Evolutionary conservation across 768 basidiomycete genomes (phyloP), one percentile per base, ranked within the genome.

Genomic region (Boletus vinaceobasis): DNA sequence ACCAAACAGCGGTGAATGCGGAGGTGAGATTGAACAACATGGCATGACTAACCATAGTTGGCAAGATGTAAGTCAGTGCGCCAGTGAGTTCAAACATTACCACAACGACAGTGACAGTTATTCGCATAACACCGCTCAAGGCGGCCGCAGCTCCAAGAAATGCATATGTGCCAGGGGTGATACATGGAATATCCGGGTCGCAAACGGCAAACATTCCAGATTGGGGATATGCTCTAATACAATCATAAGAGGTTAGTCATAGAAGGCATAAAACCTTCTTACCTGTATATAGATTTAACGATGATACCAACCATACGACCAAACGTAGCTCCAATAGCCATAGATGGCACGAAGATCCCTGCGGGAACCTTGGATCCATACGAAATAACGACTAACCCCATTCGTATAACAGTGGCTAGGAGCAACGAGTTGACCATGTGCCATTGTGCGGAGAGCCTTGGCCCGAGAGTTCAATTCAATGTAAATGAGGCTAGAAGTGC

Each of bases 61-160:
- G 97, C 27, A 99, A 74, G 61, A 98, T 95, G 67, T 99, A 98
- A 19, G 93, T 98, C 65, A 98, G 71, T 7, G 97, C 96, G 13
- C 97, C 97, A 4, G 97, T 99, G 19, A 99, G 79, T 65, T 98
- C 96, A 69, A 98, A 98, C 94, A 99, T 98, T 71, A 99, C 95
- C 35, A 98, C 97, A 8, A 98, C 97, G 6, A 99, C 94, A 0
- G 95, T 93, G 27, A 98, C 93, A 0, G 97, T 99, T 54, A 98
- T 90, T 62, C 95, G 83, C 82, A 98, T 99, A 50, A 98, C 86
- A 33, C 97, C 96, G 51, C 97, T 94, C 39, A 99, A 75, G 14
- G 94, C 90, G 7, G 97, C 97, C 4, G 97, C 97, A 1, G 97
- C 97, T 7, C 97, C 97, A 13, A 99, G 79, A 65, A 98, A 93